A percentile compares a stretch with the other conserved stretches of the same genome.
phyloP scores from a whole-genome alignment of 1,284 basidiomycete genomes.

The Megacollybia platyphylla region DNA sequence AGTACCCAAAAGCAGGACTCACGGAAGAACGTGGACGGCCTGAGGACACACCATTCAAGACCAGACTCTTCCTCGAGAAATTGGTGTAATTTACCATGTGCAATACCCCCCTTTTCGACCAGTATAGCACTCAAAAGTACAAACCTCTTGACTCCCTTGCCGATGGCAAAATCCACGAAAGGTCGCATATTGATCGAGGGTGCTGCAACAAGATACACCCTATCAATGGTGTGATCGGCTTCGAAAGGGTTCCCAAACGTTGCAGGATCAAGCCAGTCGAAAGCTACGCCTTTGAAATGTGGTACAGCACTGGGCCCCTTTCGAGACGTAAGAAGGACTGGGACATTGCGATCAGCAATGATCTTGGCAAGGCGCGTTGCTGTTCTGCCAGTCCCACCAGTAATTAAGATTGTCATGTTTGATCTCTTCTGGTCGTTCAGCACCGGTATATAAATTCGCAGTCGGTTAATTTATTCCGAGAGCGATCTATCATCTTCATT shows the following conservation, averaged over 20 bases:
- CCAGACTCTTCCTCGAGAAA: slow-evolving; percentile 13
- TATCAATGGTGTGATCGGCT: slow-evolving; percentile 7
- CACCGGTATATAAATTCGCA: no score
- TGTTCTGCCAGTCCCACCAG: slow-evolving; percentile 3
- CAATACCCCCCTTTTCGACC: slow-evolving; percentile 10
- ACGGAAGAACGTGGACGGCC: slow-evolving; percentile 22
- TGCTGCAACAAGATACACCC: slow-evolving; percentile 15
- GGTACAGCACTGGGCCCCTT: neutral
- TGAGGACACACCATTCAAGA: slow-evolving; percentile 16
- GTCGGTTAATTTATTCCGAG: no score
- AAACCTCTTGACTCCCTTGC: slow-evolving; percentile 18
- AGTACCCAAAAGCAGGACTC: neutral
- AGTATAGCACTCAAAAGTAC: slow-evolving; percentile 14
- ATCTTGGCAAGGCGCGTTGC: neutral
- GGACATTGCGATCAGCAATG: neutral
- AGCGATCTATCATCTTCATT: no score
- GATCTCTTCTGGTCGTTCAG: no score
- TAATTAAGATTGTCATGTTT: slow-evolving; percentile 7
- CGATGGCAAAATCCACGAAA: slow-evolving; percentile 18
- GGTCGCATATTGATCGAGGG: slow-evolving; percentile 11
- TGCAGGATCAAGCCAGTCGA: slow-evolving; percentile 3
- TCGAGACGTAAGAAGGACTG: slow-evolving; percentile 1
- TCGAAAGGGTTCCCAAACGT: slow-evolving; percentile 3
- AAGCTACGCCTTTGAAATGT: slow-evolving; percentile 1
- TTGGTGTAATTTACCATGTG: slow-evolving; percentile 13